A percentile compares a stretch with the other conserved stretches of the same genome.
Conservation (phyloP, 2,329 filamentous ascomycete genomes). For the Monilinia laxa region DNA sequence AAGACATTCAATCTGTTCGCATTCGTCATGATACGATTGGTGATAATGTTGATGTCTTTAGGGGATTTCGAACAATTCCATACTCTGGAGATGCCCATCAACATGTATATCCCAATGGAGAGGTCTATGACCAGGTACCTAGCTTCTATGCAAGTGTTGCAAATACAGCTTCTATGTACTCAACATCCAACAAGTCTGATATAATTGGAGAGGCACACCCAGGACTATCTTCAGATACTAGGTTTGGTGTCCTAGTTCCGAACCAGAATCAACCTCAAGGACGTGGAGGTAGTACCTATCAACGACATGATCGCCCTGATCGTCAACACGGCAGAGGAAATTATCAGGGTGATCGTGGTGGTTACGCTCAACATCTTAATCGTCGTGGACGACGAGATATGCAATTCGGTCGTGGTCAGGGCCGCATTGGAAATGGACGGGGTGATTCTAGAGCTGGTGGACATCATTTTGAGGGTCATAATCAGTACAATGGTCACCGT, state of each 20-base stretch:
- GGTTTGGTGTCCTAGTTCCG: conserved; percentile 13
- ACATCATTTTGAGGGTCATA: neutral
- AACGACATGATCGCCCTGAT: neutral
- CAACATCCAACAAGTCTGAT: conserved; percentile 10
- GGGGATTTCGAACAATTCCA: conserved; percentile 16
- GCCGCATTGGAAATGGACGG: neutral
- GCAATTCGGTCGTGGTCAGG: conserved; percentile 12
- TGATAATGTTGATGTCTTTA: conserved; percentile 7
- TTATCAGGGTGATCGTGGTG: neutral
- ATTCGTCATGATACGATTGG: conserved; percentile 21
- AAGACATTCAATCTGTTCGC: conserved; percentile 27
- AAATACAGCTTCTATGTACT: conserved; percentile 15
- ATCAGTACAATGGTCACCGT: neutral
- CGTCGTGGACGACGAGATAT: conserved; percentile 3
- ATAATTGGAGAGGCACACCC: conserved; percentile 12
- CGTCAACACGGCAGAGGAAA: neutral
- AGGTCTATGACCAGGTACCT: conserved; percentile 6
- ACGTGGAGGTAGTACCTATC: neutral
- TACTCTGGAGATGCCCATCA: neutral
- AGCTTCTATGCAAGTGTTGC: conserved; percentile 14
- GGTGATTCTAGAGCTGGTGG: neutral
- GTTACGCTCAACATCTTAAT: conserved; percentile 4
- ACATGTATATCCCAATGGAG: conserved; percentile 8
- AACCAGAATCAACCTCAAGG: neutral
- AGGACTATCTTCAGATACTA: conserved; percentile 14